phyloP scores from a whole-genome alignment of 139 green algal species.

The Chlamydomonas eustigma region DNA sequence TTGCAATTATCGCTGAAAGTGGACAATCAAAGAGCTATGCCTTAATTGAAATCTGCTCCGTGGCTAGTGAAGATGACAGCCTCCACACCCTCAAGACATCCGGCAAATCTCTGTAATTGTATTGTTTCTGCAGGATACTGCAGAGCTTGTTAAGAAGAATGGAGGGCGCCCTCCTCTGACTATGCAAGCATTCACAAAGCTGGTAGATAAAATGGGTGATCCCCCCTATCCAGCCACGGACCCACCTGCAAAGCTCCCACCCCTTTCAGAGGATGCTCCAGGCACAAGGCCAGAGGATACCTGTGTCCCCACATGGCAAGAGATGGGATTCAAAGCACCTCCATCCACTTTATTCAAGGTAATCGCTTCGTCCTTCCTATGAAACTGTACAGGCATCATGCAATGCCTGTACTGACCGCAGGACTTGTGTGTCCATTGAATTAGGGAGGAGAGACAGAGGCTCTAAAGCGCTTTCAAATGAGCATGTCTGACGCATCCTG shows the following conservation, averaged over 20 bases:
- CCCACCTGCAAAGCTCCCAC: slow-evolving; percentile 25
- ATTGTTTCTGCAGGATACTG: slow-evolving; percentile 45
- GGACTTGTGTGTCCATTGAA: no score
- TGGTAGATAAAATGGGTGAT: slow-evolving; percentile 52
- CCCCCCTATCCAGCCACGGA: slow-evolving; percentile 41
- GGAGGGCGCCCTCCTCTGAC: slow-evolving; percentile 58
- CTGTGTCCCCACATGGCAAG: slow-evolving; percentile 54
- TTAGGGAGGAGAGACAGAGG: slow-evolving; percentile 74
- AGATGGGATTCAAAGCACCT: slow-evolving; percentile 54
- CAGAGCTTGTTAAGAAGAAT: slow-evolving; percentile 44
- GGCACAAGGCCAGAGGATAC: slow-evolving; percentile 11
- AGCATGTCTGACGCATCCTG: slow-evolving; percentile 50
- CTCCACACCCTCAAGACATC: no score
- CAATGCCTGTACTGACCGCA: no score
- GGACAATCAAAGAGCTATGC: no score
- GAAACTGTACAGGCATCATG: no score
- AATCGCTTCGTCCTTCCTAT: no score
- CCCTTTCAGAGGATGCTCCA: slow-evolving; percentile 16
- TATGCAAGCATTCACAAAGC: slow-evolving; percentile 67
- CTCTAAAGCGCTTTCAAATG: slow-evolving; percentile 56
- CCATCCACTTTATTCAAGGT: slow-evolving; percentile 62
- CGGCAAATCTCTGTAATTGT: no score
- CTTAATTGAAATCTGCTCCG: no score
- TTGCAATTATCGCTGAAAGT: no score
- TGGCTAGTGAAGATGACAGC: no score